Percentiles rank a stretch among this genome's conserved stretches.
phyloP scores from a whole-genome alignment of 768 basidiomycete species.

The Suillus decipiens region DNA sequence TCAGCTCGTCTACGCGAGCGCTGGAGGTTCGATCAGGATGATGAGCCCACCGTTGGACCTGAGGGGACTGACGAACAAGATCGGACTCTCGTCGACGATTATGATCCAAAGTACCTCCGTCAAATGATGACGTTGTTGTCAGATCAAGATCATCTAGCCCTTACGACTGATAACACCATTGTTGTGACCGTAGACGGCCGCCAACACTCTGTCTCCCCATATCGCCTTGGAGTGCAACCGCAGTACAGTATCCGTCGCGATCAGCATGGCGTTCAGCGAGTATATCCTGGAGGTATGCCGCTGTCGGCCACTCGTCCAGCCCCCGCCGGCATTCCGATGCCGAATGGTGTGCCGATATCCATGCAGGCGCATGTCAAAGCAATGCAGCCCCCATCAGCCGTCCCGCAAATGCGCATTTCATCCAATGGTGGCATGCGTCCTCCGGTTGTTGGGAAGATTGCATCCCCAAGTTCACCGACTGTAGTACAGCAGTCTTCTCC shows the following conservation, averaged over 20 bases:
- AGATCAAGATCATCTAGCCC: conserved; percentile 52
- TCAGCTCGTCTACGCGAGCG: conserved; percentile 50
- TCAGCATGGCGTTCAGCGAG: conserved; percentile 22
- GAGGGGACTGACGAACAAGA: conserved; percentile 70
- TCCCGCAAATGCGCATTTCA: conserved; percentile 63
- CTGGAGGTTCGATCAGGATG: conserved; percentile 73
- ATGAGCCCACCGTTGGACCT: conserved; percentile 53
- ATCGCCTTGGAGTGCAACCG: conserved; percentile 34
- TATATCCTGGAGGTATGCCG: conserved; percentile 27
- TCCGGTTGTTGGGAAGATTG: conserved; percentile 38
- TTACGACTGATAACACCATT: conserved; percentile 54
- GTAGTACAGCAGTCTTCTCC: conserved; percentile 34
- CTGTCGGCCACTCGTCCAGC: conserved; percentile 26
- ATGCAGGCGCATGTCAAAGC: conserved; percentile 63
- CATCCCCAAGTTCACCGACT: conserved; percentile 27
- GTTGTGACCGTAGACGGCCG: conserved; percentile 49
- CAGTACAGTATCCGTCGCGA: conserved; percentile 31
- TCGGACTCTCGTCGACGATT: conserved; percentile 72
- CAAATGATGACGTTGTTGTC: conserved; percentile 57
- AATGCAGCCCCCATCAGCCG: conserved; percentile 50
- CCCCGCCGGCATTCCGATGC: conserved; percentile 23
- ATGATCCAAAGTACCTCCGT: conserved; percentile 57
- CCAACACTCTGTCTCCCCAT: conserved; percentile 51
- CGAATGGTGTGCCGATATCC: conserved; percentile 56
- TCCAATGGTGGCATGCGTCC: conserved; percentile 59